Evolutionary conservation across 768 basidiomycete species (phyloP), one percentile per base, ranked within the genome.

Genomic region (Gelatoporia subvermispora): DNA sequence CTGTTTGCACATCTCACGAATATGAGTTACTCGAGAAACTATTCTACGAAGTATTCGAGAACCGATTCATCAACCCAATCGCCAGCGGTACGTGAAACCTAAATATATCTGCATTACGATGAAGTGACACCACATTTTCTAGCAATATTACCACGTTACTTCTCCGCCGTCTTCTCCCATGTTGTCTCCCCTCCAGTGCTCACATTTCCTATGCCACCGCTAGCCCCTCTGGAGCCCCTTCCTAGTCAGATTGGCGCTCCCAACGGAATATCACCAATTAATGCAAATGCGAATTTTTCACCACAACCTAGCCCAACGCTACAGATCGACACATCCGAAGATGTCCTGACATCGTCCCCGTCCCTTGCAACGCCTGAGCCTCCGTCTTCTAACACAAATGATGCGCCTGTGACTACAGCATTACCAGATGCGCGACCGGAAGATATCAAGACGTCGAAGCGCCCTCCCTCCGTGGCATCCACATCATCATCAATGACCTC

Each of bases 21-120:
- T 85, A 88, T 60, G 82, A 78, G 17, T 61, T 88, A 18, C 72
- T 88, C 20, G 84, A 88, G 58, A 81, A 77, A 15, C 67, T 88
- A 46, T 81, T 76, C 64, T 72, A 73, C 52, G 76, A 83, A 53
- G 78, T 87, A 35, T 88, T 82, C 58, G 80, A 82, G 56, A 77
- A 76, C 51, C 76, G 85, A 4, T 87, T 88, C 55, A 82, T 88
- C 56, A 87, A 87, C 59, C 68, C 76, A 54, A 79, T 73, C 49
- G 86, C 86, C 21, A 82, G 81, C 51, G 79, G 85, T 82, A 60
- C 58, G 75, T 62, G 24, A 3, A 8, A 23, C 10, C 11, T 50
- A 49, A n/a, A 40, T 25, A 49, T 31, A 51, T 31, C 28, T 21
- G 43, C 7, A 5, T 31, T 31, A 5, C 13, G 7, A 31, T 31